These are phyloP conservation scores for Aquilaria malaccensis DNA, from an alignment of 345 rosid species.

Conservation along the genomic window DNA sequence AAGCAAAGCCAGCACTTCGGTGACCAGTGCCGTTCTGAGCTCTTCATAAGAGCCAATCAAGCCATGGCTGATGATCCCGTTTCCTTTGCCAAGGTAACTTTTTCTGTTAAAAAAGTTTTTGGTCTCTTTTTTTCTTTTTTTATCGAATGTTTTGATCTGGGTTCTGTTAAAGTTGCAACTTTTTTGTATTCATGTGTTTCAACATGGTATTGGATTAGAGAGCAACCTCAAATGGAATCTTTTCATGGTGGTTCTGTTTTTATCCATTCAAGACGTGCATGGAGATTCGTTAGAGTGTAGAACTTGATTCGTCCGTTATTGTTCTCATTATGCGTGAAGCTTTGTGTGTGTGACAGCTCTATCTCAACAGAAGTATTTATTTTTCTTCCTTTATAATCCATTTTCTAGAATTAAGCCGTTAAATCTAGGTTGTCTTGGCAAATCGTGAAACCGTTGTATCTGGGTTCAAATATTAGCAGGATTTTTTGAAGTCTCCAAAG, in stretches of 20 bases:
- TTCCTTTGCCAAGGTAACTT: slow-evolving; percentile 62
- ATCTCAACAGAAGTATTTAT: slow-evolving; percentile 5
- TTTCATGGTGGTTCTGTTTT: slow-evolving; percentile 9
- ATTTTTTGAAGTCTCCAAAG: slow-evolving; percentile 72
- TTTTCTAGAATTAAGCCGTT: neutral
- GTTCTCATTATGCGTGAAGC: slow-evolving; percentile 6
- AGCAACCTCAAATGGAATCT: slow-evolving; percentile 25
- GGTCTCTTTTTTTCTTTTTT: neutral
- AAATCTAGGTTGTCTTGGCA: slow-evolving; percentile 4
- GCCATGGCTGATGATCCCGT: slow-evolving; percentile 74
- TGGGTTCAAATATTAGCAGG: slow-evolving; percentile 38
- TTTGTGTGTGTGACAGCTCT: slow-evolving; percentile 2
- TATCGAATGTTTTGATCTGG: slow-evolving; percentile 28
- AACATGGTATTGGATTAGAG: slow-evolving; percentile 5
- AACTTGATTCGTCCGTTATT: slow-evolving; percentile 6
- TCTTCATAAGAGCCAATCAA: slow-evolving; percentile 12
- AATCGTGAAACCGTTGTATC: slow-evolving; percentile 1
- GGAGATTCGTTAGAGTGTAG: slow-evolving; percentile 1
- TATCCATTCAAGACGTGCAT: slow-evolving; percentile 2
- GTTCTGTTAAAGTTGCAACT: slow-evolving; percentile 10
- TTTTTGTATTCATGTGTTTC: slow-evolving; percentile 1
- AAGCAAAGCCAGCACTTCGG: too few species aligned
- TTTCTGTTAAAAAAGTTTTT: neutral
- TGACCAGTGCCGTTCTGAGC: slow-evolving; percentile 26
- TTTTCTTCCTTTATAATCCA: neutral